Evolutionary conservation across 768 basidiomycete species (phyloP).

Genomic region (Hypholoma fasciculare): DNA sequence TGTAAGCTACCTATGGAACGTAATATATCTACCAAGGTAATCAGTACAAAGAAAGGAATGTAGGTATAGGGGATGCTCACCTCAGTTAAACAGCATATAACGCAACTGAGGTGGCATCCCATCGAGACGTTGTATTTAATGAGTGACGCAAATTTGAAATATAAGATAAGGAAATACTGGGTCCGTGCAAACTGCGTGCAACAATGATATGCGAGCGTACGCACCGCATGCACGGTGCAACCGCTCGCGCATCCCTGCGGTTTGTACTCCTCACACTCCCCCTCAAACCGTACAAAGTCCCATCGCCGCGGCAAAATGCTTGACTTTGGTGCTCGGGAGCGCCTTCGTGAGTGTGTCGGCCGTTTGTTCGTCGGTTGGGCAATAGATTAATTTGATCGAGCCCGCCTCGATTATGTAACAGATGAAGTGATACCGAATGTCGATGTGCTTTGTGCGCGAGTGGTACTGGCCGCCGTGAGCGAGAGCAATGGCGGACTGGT

Average conservation of each 20-base stretch:
- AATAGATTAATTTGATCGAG: conserved; percentile 4
- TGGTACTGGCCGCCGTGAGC: too few species aligned
- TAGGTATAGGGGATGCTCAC: background rate
- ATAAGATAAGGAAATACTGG: background rate
- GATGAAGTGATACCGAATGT: conserved; percentile 11
- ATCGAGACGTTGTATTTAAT: background rate
- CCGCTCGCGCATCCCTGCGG: background rate
- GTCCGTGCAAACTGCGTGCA: background rate
- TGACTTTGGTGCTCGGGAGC: too few species aligned
- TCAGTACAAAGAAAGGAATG: too few species aligned
- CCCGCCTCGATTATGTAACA: conserved; percentile 3
- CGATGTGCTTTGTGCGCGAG: conserved; percentile 12
- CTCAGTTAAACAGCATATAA: background rate
- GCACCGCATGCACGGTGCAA: background rate
- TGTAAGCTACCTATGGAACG: too few species aligned
- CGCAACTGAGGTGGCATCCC: background rate
- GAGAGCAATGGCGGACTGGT: conserved; percentile 14
- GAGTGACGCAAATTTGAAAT: background rate
- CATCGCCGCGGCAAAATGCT: too few species aligned
- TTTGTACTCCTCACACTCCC: background rate
- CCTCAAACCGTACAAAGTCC: conserved; percentile 15
- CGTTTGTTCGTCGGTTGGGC: too few species aligned
- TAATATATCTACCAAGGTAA: too few species aligned
- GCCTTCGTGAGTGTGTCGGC: too few species aligned
- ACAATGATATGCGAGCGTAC: background rate